Base-by-base conservation (phyloP, 306 rosid species). In the Vigna hirtella region DNA sequence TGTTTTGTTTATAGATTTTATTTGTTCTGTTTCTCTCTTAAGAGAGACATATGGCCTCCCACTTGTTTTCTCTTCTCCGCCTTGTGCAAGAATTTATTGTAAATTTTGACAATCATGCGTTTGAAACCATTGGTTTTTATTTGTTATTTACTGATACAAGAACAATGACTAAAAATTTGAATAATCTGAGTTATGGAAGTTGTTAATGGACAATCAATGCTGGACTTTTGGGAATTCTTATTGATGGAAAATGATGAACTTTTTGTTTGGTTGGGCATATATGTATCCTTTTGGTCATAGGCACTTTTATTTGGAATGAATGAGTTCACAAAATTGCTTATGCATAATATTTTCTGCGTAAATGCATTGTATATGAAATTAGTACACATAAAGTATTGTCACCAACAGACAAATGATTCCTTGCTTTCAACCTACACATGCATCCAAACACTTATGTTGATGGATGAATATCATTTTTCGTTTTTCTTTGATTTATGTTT, bases 401-500 rank as follows among this genome's bases (percentile, higher is more conserved):
- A 42, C 68, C 36, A 4, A 24, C 68, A 65, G 55, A 70, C 66
- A 53, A 43, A 15, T 16, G n/a, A 66, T 36, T 38, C 50, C 13
- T 17, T 58, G 18, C 67, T 69, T 17, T 42, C 24, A 66, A 50
- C 68, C 71, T 70, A 40, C 48, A 32, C 12, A 18, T 34, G 58
- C 64, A 72, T 83, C 61, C 45, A 17, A 67, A 22, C 45, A 47
- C 56, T 28, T 62, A 30, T 43, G 20, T 68, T 67, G 5, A 73
- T 34, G 10, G 5, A 7, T 52, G 62, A 13, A 32, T 16, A 48
- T 45, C 6, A 8, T 45, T 79, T 28, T 43, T 66, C 32, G 38
- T 66, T 66, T 40, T n/a, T 15, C 47, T 20, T 49, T 66, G 17
- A 22, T 74, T 48, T 58, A 57, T 9, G 58, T 74, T 79, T 70